Conservation (phyloP, 148 eudicot species). For the Rhododendron kiyosumense region DNA sequence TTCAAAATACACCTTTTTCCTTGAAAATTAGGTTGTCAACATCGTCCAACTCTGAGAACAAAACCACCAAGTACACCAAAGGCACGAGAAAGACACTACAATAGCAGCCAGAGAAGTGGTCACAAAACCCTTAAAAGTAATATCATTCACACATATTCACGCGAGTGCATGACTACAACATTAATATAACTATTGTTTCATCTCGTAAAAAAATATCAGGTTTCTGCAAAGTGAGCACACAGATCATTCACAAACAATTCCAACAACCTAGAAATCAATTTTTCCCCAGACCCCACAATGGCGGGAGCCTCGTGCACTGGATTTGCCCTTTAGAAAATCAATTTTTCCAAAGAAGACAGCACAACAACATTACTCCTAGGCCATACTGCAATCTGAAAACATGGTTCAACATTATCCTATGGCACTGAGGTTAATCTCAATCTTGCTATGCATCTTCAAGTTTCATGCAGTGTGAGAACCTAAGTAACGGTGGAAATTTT, state of each 20-base stretch:
- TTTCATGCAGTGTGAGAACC: too few species aligned
- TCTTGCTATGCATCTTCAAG: background rate
- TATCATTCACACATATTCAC: background rate
- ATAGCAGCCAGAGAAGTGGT: background rate
- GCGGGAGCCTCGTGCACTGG: too few species aligned
- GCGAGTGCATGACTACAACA: background rate
- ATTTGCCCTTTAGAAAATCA: background rate
- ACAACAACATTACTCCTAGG: background rate
- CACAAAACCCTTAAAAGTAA: background rate
- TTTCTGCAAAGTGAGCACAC: background rate
- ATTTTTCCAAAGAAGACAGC: background rate
- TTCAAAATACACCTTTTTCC: background rate
- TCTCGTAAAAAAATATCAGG: background rate
- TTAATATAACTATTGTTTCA: background rate
- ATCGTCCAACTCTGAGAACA: background rate
- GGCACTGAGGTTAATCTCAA: background rate
- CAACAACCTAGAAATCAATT: background rate
- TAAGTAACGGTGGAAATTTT: background rate
- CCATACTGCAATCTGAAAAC: background rate
- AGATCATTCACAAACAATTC: background rate
- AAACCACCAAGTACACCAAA: background rate
- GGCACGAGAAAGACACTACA: background rate
- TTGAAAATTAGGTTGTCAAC: background rate
- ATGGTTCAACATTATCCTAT: background rate
- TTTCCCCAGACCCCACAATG: background rate